A percentile compares a stretch with the other conserved stretches of the same genome.
Evolutionary conservation across 2,329 filamentous ascomycete genomes (phyloP).

Genomic region (Cadophora sp.): DNA sequence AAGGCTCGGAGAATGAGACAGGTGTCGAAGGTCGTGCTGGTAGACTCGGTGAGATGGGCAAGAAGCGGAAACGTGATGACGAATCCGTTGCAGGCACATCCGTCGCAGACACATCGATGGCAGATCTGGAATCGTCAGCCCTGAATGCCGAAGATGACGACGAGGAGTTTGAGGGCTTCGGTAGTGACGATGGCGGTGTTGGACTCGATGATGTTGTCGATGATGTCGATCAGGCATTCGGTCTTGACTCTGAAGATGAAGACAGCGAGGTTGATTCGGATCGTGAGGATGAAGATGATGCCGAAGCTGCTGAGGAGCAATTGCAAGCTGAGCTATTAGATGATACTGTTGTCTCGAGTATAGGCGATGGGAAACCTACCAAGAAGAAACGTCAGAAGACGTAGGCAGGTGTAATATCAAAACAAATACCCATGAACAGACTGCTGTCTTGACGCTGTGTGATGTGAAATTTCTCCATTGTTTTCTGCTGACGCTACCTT

Average conservation of each 20-base stretch:
- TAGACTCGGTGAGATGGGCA: conserved; percentile 83
- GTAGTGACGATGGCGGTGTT: conserved; percentile 48
- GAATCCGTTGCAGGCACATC: conserved; percentile 51
- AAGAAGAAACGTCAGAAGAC: conserved; percentile 46
- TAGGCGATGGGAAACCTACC: conserved; percentile 29
- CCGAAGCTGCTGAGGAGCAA: conserved; percentile 43
- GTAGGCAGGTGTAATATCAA: conserved; percentile 24
- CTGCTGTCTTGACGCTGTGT: too few relatives aligned
- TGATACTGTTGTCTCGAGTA: conserved; percentile 33
- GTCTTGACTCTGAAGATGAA: conserved; percentile 49
- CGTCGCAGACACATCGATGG: conserved; percentile 46
- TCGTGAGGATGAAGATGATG: conserved; percentile 38
- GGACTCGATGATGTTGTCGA: conserved; percentile 40
- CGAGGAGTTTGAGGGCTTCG: conserved; percentile 57
- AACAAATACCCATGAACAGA: conserved; percentile 11
- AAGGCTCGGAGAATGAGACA: conserved; percentile 57
- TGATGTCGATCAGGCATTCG: conserved; percentile 44
- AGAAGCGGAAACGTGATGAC: conserved; percentile 74
- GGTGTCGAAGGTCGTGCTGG: conserved; percentile 75
- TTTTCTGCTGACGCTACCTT: too few relatives aligned
- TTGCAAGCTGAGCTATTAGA: conserved; percentile 42
- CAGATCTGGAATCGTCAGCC: conserved; percentile 35
- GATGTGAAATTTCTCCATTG: too few relatives aligned
- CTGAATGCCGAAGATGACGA: conserved; percentile 45
- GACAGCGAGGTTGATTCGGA: conserved; percentile 42